These are phyloP conservation scores for Phytopythium ostracodes DNA, from an alignment of 352 stramenopile genomes.

Conservation along the genomic window DNA sequence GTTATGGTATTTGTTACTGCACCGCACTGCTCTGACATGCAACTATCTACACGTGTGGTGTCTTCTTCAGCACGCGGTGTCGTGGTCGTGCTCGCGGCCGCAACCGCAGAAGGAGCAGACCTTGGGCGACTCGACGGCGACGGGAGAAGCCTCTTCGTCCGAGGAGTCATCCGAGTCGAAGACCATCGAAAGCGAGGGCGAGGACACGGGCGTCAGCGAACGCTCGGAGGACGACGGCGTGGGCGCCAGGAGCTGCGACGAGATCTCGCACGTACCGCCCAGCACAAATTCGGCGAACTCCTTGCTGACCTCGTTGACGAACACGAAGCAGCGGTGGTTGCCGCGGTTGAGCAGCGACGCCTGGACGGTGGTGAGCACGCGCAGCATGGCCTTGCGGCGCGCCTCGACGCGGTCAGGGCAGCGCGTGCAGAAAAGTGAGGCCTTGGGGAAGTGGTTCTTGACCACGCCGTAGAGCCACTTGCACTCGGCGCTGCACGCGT, in stretches of 20 bases:
- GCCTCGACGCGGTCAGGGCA: constrained; percentile 22
- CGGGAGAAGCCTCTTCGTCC: constrained; percentile 20
- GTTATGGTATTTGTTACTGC: neutral
- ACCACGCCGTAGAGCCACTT: constrained; percentile 52
- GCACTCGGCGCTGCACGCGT: constrained; percentile 56
- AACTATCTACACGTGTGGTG: neutral
- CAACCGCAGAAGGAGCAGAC: constrained; percentile 7
- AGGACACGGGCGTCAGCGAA: constrained; percentile 12
- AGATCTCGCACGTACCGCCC: constrained; percentile 9
- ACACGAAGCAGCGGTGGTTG: constrained; percentile 25
- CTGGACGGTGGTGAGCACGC: constrained; percentile 32
- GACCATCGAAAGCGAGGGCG: constrained; percentile 19
- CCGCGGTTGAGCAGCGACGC: constrained; percentile 29
- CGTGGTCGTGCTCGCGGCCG: neutral
- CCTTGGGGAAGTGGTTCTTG: constrained; percentile 47
- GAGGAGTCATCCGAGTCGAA: constrained; percentile 17
- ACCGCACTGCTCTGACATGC: neutral
- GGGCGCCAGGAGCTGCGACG: constrained; percentile 6
- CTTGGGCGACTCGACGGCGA: constrained; percentile 8
- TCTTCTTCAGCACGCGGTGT: neutral
- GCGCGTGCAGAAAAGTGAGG: constrained; percentile 26
- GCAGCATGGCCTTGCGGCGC: constrained; percentile 20
- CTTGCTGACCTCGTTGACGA: constrained; percentile 25
- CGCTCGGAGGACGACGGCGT: constrained; percentile 23
- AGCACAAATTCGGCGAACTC: constrained; percentile 24